Base-by-base conservation (phyloP, 768 basidiomycete species). In the Lentinus brumalis region DNA sequence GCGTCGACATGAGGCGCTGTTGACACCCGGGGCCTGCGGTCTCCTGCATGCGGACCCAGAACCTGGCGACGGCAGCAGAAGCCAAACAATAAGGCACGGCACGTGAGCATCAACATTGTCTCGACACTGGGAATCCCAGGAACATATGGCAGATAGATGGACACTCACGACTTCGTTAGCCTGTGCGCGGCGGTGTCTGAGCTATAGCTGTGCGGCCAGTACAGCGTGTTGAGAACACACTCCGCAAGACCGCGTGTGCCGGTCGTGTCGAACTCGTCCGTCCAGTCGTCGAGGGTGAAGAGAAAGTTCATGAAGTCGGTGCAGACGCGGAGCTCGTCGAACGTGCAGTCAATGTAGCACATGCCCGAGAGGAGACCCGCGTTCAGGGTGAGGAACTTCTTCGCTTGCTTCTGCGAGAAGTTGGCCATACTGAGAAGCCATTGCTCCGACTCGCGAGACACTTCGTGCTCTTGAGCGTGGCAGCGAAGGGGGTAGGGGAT, bases 311-410 rank as follows among this genome's bases (percentile, higher is more conserved):
- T 82, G 66, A 87, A 89, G 72, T 91, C 88, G 3, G 83, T 82
- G 62, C 86, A 81, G 61, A 87, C 81, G 32, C 85, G 83, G 40
- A 91, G 81, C 51, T 84, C 82, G 62, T 83, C 80, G 45, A 77
- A 70, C n/a, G 82, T 74, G 21, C 82, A 76, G 29, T 80, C 80
- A 58, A 83, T 79, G 70, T 89, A 90, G 70, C 85, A 87, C 68
- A 77, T 81, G 2, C 86, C 86, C 38, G 86, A 83, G 63, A 91
- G 82, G 63, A 86, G 84, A 46, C 87, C 86, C 12, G 85, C 85
- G 62, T 87, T 83, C 56, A 88, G 77, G 31, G 83, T 85, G 66
- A 79, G 77, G 54, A 89, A 79, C 39, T 60, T 61, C 18, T 53
- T 59, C n/a, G 56, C 62, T 46, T 73, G 75, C 59, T 71, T 75